phyloP scores from a whole-genome alignment of 805 yeast species.

The Blastobotrys muscicola region DNA sequence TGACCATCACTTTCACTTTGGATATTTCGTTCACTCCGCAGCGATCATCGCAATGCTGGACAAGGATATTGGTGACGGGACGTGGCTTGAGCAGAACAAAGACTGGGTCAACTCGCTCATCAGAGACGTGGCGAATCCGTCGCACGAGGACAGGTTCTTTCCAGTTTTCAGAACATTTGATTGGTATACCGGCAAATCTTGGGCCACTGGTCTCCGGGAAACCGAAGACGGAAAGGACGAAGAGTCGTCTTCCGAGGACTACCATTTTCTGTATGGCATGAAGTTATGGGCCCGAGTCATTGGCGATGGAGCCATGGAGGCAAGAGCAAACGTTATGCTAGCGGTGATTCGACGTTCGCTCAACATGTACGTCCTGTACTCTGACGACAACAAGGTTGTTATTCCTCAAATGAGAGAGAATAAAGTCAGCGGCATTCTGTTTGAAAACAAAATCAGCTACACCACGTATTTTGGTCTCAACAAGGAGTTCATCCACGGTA shows the following conservation, averaged over 20 bases:
- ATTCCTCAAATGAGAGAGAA: slow-evolving; percentile 46
- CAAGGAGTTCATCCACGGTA: slow-evolving; percentile 64
- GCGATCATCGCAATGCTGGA: slow-evolving; percentile 65
- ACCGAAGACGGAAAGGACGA: slow-evolving; percentile 64
- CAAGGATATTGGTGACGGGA: slow-evolving; percentile 34
- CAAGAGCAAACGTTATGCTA: slow-evolving; percentile 51
- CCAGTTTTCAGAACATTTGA: slow-evolving; percentile 64
- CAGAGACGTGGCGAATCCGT: slow-evolving; percentile 60
- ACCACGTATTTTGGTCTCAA: slow-evolving; percentile 63
- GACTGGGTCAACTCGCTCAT: slow-evolving; percentile 52
- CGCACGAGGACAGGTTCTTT: slow-evolving; percentile 40
- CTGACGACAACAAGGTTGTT: slow-evolving; percentile 40
- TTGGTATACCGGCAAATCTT: slow-evolving; percentile 67
- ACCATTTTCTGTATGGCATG: slow-evolving; percentile 61
- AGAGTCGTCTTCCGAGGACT: slow-evolving; percentile 66
- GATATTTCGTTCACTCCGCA: slow-evolving; percentile 73
- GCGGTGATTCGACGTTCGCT: slow-evolving; percentile 47
- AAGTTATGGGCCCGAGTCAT: slow-evolving; percentile 58
- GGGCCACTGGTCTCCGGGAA: slow-evolving; percentile 64
- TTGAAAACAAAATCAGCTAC: slow-evolving; percentile 66
- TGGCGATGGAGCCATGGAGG: slow-evolving; percentile 44
- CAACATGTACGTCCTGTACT: slow-evolving; percentile 45
- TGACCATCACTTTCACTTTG: slow-evolving; percentile 83
- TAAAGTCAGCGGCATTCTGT: slow-evolving; percentile 61
- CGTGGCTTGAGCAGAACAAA: slow-evolving; percentile 40